phyloP scores from a whole-genome alignment of 2,329 filamentous ascomycete genomes.

The Ascocoryne sarcoides region DNA sequence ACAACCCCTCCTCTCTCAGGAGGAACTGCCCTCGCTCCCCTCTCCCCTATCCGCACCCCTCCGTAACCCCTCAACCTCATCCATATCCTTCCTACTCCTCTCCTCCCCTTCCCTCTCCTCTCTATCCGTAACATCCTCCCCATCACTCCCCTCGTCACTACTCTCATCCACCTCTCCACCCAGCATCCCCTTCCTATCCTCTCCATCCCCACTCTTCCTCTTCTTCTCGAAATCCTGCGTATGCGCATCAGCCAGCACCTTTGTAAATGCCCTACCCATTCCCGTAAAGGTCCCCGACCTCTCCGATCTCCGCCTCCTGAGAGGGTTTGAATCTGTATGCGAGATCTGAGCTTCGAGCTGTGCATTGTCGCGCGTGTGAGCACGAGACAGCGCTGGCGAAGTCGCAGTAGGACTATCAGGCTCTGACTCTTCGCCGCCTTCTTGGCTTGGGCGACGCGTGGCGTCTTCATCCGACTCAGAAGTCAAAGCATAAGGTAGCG shows the following conservation, averaged over 20 bases:
- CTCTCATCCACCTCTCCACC: neutral
- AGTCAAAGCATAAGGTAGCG: slow-evolving; percentile 58
- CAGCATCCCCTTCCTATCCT: slow-evolving; percentile 5
- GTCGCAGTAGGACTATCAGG: slow-evolving; percentile 8
- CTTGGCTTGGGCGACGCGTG: slow-evolving; percentile 1
- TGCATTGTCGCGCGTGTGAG: slow-evolving; percentile 15
- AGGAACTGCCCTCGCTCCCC: too few relatives aligned
- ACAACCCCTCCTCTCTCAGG: too few relatives aligned
- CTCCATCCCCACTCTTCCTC: slow-evolving; percentile 33
- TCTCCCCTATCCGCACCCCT: too few relatives aligned
- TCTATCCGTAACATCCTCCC: too few relatives aligned
- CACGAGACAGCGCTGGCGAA: slow-evolving; percentile 12
- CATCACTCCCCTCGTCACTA: slow-evolving; percentile 5
- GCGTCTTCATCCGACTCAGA: slow-evolving; percentile 14
- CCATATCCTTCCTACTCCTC: too few relatives aligned
- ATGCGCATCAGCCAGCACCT: slow-evolving; percentile 75
- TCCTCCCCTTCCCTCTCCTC: too few relatives aligned
- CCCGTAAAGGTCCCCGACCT: neutral
- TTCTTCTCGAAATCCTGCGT: slow-evolving; percentile 87
- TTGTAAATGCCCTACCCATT: slow-evolving; percentile 37
- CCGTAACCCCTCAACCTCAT: too few relatives aligned
- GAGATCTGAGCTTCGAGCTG: slow-evolving; percentile 17
- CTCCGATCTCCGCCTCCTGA: neutral
- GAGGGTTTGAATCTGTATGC: neutral
- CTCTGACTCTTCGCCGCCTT: slow-evolving; percentile 1